Percentiles rank a stretch among this genome's conserved stretches.
phyloP scores from a whole-genome alignment of 2,329 filamentous ascomycete genomes.

The Sarocladiaceae sp. region DNA sequence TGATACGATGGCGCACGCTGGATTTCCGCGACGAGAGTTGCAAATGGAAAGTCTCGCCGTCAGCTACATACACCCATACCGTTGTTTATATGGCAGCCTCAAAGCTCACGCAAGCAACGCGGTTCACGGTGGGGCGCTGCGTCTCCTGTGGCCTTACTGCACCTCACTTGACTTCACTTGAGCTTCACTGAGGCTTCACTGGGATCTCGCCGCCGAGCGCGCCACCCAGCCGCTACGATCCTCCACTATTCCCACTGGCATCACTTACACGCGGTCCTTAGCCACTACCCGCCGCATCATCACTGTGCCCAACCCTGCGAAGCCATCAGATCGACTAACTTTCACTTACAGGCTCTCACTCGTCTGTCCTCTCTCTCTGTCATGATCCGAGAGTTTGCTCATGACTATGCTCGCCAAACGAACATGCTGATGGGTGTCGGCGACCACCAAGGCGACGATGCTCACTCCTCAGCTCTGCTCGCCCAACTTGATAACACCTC shows the following conservation, averaged over 20 bases:
- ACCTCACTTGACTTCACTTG: too few species aligned
- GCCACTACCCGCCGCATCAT: too few species aligned
- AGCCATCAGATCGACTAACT: not conserved
- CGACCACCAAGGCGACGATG: constrained; percentile 47
- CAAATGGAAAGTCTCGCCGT: too few species aligned
- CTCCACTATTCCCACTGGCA: not conserved
- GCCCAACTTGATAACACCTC: constrained; percentile 49
- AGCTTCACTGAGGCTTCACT: not conserved
- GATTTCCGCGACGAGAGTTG: too few species aligned
- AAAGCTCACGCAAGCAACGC: too few species aligned
- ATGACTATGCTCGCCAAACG: constrained; percentile 83
- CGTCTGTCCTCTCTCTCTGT: constrained; percentile 74
- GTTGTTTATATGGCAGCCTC: too few species aligned
- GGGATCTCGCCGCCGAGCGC: too few species aligned
- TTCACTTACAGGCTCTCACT: constrained; percentile 42
- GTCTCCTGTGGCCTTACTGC: too few species aligned
- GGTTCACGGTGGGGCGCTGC: too few species aligned
- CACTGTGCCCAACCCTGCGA: too few species aligned
- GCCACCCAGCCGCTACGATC: not conserved
- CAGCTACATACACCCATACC: too few species aligned
- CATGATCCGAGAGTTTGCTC: constrained; percentile 71
- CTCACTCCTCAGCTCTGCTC: constrained; percentile 32
- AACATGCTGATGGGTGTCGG: constrained; percentile 76
- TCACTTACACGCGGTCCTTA: constrained; percentile 9
- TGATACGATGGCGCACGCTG: too few species aligned